phyloP scores from a whole-genome alignment of 768 basidiomycete species.

The Xerocomellus dryophilus region DNA sequence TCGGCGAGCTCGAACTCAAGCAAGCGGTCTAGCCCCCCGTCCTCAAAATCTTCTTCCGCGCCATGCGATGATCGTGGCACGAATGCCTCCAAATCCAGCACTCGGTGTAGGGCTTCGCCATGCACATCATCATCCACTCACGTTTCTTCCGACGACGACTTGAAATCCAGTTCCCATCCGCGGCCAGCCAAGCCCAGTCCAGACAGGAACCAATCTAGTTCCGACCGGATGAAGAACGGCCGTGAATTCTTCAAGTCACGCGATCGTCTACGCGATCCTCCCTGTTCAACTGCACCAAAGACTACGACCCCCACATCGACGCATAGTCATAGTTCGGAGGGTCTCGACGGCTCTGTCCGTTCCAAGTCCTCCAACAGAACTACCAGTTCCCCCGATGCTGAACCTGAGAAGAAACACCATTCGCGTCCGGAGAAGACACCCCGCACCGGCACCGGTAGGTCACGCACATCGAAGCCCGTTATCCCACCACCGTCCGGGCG shows the following conservation, averaged over 20 bases:
- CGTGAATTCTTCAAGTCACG: conserved; percentile 21
- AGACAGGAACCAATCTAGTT: conserved; percentile 15
- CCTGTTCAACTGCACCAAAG: conserved; percentile 12
- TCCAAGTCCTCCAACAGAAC: conserved; percentile 17
- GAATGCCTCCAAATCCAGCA: conserved; percentile 9
- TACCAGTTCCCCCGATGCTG: not conserved
- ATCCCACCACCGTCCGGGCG: conserved; percentile 28
- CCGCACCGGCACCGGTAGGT: conserved; percentile 13
- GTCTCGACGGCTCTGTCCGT: conserved; percentile 2
- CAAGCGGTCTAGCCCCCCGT: conserved; percentile 14
- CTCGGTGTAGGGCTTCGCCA: conserved; percentile 13
- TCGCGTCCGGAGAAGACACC: conserved; percentile 12
- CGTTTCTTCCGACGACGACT: conserved; percentile 11
- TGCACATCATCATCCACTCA: conserved; percentile 13
- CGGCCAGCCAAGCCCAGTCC: conserved; percentile 11
- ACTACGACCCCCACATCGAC: conserved; percentile 9
- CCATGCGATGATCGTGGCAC: conserved; percentile 12
- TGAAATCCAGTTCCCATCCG: conserved; percentile 15
- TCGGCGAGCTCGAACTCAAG: conserved; percentile 32
- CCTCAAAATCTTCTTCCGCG: conserved; percentile 10
- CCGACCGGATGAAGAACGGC: conserved; percentile 19
- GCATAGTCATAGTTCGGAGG: conserved; percentile 11
- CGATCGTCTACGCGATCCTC: conserved; percentile 22
- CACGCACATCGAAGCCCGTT: conserved; percentile 25
- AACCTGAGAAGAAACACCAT: conserved; percentile 1